These are phyloP conservation scores for Bauhinia variegata DNA, from an alignment of 306 rosid genomes.

Conservation along the genomic window DNA sequence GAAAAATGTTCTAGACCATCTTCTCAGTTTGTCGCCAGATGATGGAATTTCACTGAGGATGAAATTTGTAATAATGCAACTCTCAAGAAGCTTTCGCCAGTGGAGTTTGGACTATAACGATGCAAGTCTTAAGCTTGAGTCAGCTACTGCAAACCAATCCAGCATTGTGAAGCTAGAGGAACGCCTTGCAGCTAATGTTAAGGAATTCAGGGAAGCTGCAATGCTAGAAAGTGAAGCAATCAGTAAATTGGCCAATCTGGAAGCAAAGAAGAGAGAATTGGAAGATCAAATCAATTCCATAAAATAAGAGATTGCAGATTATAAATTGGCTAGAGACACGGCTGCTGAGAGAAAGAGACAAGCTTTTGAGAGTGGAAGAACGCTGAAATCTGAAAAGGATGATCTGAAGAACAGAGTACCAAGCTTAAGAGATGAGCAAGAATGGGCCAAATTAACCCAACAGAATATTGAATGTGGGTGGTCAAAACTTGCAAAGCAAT, in stretches of 20 bases:
- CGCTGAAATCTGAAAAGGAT: conserved; percentile 25
- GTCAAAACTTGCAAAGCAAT: neutral
- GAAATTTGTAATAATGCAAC: conserved; percentile 12
- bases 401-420: conserved; percentile 29
- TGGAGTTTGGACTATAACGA: conserved; percentile 33
- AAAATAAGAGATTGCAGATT: conserved; percentile 27
- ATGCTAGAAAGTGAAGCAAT: conserved; percentile 12
- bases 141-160: neutral
- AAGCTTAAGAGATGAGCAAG: conserved; percentile 26
- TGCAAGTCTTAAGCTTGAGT: conserved; percentile 34
- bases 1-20: conserved; percentile 19
- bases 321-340: neutral
- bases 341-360: conserved; percentile 25
- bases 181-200: conserved; percentile 23
- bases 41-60: conserved; percentile 31
- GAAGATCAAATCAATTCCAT: conserved; percentile 36
- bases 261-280: conserved; percentile 33
- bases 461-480: neutral
- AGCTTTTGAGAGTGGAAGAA: conserved; percentile 23
- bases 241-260: conserved; percentile 5
- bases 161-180: conserved; percentile 11
- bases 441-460: conserved; percentile 30
- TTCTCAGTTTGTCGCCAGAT: conserved; percentile 27
- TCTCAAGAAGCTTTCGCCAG: conserved; percentile 23
- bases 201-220: conserved; percentile 28